Base-by-base conservation (phyloP, 164 flowering plant genomes). In the Tinospora cordifolia region DNA sequence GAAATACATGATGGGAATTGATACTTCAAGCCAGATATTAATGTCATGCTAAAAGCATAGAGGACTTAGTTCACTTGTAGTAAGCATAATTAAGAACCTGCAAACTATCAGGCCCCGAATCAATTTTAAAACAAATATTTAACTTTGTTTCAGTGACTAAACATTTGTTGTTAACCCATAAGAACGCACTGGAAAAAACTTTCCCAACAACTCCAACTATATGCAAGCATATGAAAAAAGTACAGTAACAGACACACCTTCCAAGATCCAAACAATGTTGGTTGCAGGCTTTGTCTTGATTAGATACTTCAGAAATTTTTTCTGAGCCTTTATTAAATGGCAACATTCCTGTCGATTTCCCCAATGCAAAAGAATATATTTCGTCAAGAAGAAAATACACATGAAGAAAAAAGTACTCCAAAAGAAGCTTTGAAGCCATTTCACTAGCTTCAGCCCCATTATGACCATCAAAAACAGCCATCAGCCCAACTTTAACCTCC, bases 391-490 rank as follows among this genome's bases (percentile, higher is more conserved):
- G 92, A 77, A 95, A 95, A 75, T 86, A 89, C 0, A 89, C 80
- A 75, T 92, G 98, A 79, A 90, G 73, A 54, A 82, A 74, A 71
- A 95, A 89, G 81, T 90, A 95, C 82, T 95, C 97, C 81, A 90
- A 63, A 64, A 94, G 82, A 72, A 89, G 87, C 69, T 86, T 86
- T 9, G 98, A 92, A 54, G 99, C 96, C 96, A 89, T 87, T 63
- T 92, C 97, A 84, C 99, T 94, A 73, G 96, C 99, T 81, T 90
- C 98, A 24, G 91, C 88, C 71, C 99, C 99, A 84, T 90, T 89
- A 76, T 94, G 99, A 69, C 99, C 98, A 83, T 94, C 99, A 81
- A 94, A 94, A 76, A 94, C 89, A 21, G 97, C 99, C 41, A 88
- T 76, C 38, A 95, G 72, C 59, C 93, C 96, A 73, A 87, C 93